Percentiles rank a stretch among this genome's conserved stretches.
Evolutionary conservation across 2,329 filamentous ascomycete species (phyloP).

Genomic region (Pseudogymnoascus sp.): DNA sequence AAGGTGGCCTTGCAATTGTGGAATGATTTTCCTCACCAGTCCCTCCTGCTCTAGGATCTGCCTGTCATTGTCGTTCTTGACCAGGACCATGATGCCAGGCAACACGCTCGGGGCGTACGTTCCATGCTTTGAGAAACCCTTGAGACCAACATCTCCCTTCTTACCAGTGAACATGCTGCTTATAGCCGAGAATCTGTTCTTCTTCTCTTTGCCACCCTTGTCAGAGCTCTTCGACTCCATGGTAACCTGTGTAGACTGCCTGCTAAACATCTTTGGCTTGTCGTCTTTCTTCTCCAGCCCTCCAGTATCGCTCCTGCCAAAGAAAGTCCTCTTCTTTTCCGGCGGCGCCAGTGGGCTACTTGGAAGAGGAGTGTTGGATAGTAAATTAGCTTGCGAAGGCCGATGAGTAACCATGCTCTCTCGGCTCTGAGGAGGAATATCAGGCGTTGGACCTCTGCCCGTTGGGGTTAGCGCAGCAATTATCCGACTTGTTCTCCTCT

Average conservation of each 20-base stretch:
- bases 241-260: slow-evolving; percentile 11
- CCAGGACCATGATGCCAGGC: background rate
- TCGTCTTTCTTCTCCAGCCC: background rate
- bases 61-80: background rate
- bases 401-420: slow-evolving; percentile 27
- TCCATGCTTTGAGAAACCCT: background rate
- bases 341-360: slow-evolving; percentile 18
- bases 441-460: slow-evolving; percentile 18
- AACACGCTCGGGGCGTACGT: background rate
- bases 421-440: slow-evolving; percentile 24
- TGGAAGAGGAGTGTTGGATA: slow-evolving; percentile 15
- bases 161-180: slow-evolving; percentile 20
- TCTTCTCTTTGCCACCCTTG: slow-evolving; percentile 25
- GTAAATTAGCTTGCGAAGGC: slow-evolving; percentile 24
- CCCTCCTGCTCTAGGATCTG: background rate
- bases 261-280: slow-evolving; percentile 25
- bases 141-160: background rate
- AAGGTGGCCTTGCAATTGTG: background rate
- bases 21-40: background rate
- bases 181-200: slow-evolving; percentile 40
- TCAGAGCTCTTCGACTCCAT: slow-evolving; percentile 12
- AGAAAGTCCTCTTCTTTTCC: slow-evolving; percentile 37
- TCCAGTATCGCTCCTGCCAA: slow-evolving; percentile 21
- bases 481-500: background rate
- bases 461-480: slow-evolving; percentile 19